Conservation (phyloP, 345 rosid species). For the Pelargonium nanum region DNA sequence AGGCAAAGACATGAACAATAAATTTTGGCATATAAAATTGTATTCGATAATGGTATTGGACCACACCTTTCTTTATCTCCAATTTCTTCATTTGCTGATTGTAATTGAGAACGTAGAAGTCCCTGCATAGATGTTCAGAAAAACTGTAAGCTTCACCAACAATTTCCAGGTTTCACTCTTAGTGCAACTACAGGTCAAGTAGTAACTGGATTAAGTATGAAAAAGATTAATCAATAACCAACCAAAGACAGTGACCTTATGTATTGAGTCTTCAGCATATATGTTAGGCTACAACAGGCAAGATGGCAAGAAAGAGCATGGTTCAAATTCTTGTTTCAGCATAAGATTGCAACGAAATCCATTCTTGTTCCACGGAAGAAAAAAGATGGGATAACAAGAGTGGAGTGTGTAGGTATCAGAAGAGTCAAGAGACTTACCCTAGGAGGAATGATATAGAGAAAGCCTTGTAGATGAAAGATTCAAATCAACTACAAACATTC, state of each 20-base stretch:
- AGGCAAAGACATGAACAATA: too few relatives aligned
- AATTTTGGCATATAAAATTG: neutral
- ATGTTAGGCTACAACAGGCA: neutral
- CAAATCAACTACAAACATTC: neutral
- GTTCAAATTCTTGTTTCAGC: too few relatives aligned
- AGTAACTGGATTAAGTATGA: neutral
- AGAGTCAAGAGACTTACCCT: neutral
- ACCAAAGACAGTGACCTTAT: neutral
- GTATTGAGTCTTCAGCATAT: neutral
- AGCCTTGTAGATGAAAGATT: neutral
- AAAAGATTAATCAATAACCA: too few relatives aligned
- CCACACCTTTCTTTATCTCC: constrained; percentile 63
- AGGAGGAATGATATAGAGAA: too few relatives aligned
- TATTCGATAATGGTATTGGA: neutral
- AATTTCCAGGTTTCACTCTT: neutral
- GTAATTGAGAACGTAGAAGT: constrained; percentile 68
- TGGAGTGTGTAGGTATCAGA: neutral
- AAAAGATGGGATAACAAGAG: neutral
- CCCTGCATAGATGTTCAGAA: constrained; percentile 42
- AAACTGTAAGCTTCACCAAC: neutral
- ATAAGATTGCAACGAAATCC: neutral
- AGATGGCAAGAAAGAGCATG: neutral
- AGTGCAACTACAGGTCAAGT: neutral
- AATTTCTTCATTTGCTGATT: constrained; percentile 75
- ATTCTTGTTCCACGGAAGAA: neutral